Percentiles rank a stretch among this genome's conserved stretches.
Evolutionary conservation across 1,284 basidiomycete genomes (phyloP).

Genomic region (Peniophora sp.): DNA sequence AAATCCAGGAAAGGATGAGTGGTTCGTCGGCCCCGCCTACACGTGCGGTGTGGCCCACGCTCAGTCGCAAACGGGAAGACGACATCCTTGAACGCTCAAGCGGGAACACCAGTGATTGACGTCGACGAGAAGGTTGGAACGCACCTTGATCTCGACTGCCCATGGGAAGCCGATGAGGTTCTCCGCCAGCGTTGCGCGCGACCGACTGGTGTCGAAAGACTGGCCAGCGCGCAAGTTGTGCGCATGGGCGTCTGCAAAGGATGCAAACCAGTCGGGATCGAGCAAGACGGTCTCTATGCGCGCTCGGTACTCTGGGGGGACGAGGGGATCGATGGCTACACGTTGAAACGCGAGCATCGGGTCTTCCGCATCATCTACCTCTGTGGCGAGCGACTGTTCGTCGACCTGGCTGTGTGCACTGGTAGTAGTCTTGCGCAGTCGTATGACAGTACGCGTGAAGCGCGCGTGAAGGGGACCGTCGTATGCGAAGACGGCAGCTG

Average conservation of each 20-base stretch:
- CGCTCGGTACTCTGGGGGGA: slow-evolving; percentile 54
- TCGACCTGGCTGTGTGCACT: neutral
- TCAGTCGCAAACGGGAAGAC: neutral
- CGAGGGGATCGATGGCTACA: slow-evolving; percentile 48
- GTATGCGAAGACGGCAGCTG: slow-evolving; percentile 83
- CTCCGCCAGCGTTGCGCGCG: slow-evolving; percentile 61
- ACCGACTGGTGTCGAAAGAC: slow-evolving; percentile 41
- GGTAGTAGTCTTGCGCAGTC: slow-evolving; percentile 52
- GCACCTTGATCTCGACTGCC: slow-evolving; percentile 84
- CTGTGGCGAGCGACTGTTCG: neutral
- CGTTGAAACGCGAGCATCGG: slow-evolving; percentile 57
- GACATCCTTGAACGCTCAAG: neutral
- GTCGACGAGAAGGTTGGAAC: slow-evolving; percentile 7
- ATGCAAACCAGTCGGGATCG: slow-evolving; percentile 52
- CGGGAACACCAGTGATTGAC: neutral
- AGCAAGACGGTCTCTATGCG: slow-evolving; percentile 45
- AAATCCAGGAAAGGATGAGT: neutral
- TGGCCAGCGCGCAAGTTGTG: slow-evolving; percentile 38
- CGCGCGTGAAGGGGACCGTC: slow-evolving; percentile 36
- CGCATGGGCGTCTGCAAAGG: slow-evolving; percentile 40
- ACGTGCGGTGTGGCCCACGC: neutral
- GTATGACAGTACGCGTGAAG: slow-evolving; percentile 62
- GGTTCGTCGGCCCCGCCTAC: too few species aligned
- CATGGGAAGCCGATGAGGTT: slow-evolving; percentile 62
- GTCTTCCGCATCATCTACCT: slow-evolving; percentile 42